A percentile compares a stretch with the other conserved stretches of the same genome.
Conservation (phyloP, 2,329 filamentous ascomycete genomes). For the Geosmithia flava region DNA sequence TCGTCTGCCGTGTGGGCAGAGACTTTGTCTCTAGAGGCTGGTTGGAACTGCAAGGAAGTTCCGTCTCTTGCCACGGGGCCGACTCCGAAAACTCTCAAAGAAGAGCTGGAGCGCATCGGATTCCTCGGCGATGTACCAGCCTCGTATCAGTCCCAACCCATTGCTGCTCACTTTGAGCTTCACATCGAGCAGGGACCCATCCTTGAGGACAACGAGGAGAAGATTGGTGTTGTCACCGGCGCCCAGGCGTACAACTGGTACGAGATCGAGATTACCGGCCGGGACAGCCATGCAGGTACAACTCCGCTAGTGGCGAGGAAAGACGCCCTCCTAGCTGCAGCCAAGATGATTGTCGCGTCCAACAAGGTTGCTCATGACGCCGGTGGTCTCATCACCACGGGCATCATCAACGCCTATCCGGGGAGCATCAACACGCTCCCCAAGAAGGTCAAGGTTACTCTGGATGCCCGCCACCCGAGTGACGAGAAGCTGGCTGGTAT, state of each 20-base stretch:
- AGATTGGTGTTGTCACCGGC: slow-evolving; percentile 15
- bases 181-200: slow-evolving; percentile 77
- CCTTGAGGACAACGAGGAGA: slow-evolving; percentile 33
- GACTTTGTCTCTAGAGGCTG: slow-evolving; percentile 46
- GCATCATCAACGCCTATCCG: slow-evolving; percentile 22
- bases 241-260: slow-evolving; percentile 15
- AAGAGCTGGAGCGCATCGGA: slow-evolving; percentile 55
- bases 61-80: not conserved
- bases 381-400: slow-evolving; percentile 14
- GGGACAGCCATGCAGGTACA: slow-evolving; percentile 13
- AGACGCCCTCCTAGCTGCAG: slow-evolving; percentile 15
- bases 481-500: slow-evolving; percentile 39
- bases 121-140: slow-evolving; percentile 42
- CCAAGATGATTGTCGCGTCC: slow-evolving; percentile 13
- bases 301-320: slow-evolving; percentile 15
- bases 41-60: slow-evolving; percentile 27
- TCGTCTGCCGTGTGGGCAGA: slow-evolving; percentile 68
- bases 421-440: slow-evolving; percentile 60
- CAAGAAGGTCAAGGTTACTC: slow-evolving; percentile 48
- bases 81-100: slow-evolving; percentile 9
- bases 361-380: slow-evolving; percentile 11
- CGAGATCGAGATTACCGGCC: slow-evolving; percentile 10
- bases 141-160: slow-evolving; percentile 26
- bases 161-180: slow-evolving; percentile 70
- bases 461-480: slow-evolving; percentile 48